Conservation (phyloP, 129 eudicot genomes). For the Solidago caesia region DNA sequence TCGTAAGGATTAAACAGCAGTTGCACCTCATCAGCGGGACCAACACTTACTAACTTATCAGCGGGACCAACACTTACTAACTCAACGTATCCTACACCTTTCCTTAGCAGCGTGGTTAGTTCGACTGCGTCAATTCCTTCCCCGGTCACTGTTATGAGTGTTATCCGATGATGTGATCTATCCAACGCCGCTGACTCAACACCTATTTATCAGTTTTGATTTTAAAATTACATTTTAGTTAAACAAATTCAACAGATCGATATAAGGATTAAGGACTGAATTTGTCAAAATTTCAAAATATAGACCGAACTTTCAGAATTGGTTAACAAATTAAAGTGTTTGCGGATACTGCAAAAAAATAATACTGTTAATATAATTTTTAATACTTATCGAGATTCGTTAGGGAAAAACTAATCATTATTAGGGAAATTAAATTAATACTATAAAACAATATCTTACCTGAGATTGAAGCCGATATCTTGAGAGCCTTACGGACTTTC, state of each 20-base stretch:
- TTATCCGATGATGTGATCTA: constrained; percentile 26
- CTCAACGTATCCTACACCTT: constrained; percentile 20
- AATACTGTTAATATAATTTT: too few relatives aligned
- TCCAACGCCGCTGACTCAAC: constrained; percentile 24
- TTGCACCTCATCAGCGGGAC: constrained; percentile 18
- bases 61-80: constrained; percentile 22
- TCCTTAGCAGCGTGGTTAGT: constrained; percentile 18
- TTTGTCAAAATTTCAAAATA: too few relatives aligned
- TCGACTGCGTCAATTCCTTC: constrained; percentile 29
- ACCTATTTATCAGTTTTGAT: constrained; percentile 14
- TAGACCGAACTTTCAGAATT: too few relatives aligned
- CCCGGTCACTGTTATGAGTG: constrained; percentile 37
- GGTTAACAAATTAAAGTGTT: too few relatives aligned
- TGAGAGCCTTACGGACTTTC: constrained; percentile 24
- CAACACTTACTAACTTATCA: constrained; percentile 19
- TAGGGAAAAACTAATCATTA: too few relatives aligned
- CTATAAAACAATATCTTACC: not conserved
- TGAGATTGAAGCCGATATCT: constrained; percentile 22
- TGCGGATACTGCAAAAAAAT: too few relatives aligned
- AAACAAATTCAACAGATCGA: too few relatives aligned
- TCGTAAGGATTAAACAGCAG: too few relatives aligned
- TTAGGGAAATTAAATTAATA: too few relatives aligned
- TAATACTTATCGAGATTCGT: too few relatives aligned
- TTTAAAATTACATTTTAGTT: too few relatives aligned
- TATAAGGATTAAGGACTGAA: too few relatives aligned